Evolutionary conservation across 495 filamentous ascomycete species (phyloP), one percentile per base, ranked within the genome.

Genomic region (Penicillium cinerascens): DNA sequence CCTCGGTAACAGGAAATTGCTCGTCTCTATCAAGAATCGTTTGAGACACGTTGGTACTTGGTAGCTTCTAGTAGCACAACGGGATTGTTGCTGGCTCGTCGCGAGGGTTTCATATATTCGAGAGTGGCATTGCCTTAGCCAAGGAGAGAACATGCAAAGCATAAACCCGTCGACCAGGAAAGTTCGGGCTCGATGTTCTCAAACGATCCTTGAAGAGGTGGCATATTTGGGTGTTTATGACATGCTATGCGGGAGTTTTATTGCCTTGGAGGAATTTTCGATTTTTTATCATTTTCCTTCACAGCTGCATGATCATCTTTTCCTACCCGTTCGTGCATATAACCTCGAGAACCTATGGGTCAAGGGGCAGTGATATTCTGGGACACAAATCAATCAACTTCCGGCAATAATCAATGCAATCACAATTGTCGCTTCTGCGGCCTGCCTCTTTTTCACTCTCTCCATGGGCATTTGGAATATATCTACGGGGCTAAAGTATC

Each of bases 341-440:
- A n/a, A n/a, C n/a, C n/a, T n/a, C n/a, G n/a, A n/a, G 73, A 75
- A 64, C 36, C 63, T 78, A 26, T 78, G 75, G 75, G 60, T 79
- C 16, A 76, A 77, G 41, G 67, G 62, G 1, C 67, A 73, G 27
- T 69, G 70, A n/a, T 78, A 78, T 47, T 71, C 73, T 0, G 74
- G 78, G 0, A 56, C 64, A 0, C 64, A 79, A 42, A 65, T 78
- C 29, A 79, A 79, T 49, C 61, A 77, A 33, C 56, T 78, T 0
- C 75, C 75, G 1, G 78, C 74, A 0, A 69, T 74, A 1, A 66
- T 62, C 0, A 70, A 69, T 26, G 74, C 65, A 0, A 69, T 78
- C 39, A 69, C 67, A 13, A 75, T 78, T 22, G 64, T 78, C 11
- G 61, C 68, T 1, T 65, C 65, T 0, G 42, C 40, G 0, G 69